Evolutionary conservation across 208 protist species (phyloP).

Genomic region (Trypanosoma cruzi): DNA sequence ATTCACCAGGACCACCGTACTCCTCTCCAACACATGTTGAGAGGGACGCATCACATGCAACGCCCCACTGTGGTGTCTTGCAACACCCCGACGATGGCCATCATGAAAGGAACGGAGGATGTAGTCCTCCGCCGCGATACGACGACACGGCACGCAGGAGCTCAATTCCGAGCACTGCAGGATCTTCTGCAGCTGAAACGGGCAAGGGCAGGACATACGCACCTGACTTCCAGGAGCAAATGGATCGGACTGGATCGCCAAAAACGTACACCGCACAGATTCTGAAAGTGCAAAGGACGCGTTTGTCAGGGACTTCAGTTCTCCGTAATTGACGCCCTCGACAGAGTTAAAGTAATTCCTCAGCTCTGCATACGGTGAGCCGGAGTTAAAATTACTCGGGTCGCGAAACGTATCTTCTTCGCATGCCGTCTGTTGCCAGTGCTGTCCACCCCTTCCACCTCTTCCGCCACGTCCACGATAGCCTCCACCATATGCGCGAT

Average conservation of each 20-base stretch:
- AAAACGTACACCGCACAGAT: constrained; percentile 25
- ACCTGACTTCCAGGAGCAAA: constrained; percentile 77
- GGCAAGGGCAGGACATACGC: constrained; percentile 43
- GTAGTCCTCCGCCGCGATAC: constrained; percentile 68
- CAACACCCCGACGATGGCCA: constrained; percentile 11
- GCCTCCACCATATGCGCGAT: constrained; percentile 21
- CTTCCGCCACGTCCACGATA: constrained; percentile 30
- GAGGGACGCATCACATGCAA: constrained; percentile 74
- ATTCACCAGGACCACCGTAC: constrained; percentile 57
- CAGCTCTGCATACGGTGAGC: constrained; percentile 15
- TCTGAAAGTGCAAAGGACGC: constrained; percentile 36
- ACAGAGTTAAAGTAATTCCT: constrained; percentile 37
- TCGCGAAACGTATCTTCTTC: neutral
- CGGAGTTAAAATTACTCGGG: neutral
- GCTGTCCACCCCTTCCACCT: constrained; percentile 24
- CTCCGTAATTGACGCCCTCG: constrained; percentile 56
- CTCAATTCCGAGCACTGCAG: constrained; percentile 7
- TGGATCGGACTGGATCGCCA: constrained; percentile 71
- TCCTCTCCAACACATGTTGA: constrained; percentile 90
- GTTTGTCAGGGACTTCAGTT: constrained; percentile 55
- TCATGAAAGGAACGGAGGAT: constrained; percentile 49
- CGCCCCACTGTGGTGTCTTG: constrained; percentile 29
- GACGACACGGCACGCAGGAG: constrained; percentile 20
- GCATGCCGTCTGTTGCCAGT: constrained; percentile 1
- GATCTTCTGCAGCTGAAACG: constrained; percentile 32